Evolutionary conservation across 1,284 basidiomycete genomes (phyloP), one percentile per base, ranked within the genome.

Genomic region (Cutaneotrichosporon sp.): DNA sequence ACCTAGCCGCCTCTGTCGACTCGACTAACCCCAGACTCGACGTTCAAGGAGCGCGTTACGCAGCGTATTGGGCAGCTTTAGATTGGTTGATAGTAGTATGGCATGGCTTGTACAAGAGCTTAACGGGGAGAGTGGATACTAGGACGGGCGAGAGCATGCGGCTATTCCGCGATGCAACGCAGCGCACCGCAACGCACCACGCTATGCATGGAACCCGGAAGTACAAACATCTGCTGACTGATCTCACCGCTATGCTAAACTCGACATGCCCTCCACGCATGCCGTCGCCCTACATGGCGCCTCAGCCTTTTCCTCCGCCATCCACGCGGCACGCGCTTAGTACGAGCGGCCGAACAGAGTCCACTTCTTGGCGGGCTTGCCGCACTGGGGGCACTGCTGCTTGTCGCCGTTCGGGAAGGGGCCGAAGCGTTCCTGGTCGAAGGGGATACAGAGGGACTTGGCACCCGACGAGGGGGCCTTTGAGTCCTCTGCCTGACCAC

Each of bases 381-480:
- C 86, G 72, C 92, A 96, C 22, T 81, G 87, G 54, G 87, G 80
- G 75, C 91, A 96, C 71, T 88, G 90, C 75, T 87, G 82, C 51
- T 88, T 84, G 68, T 86, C 84, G 64, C 92, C 88, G 27, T 74
- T 67, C 20, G 71, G 70, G 68, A 74, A 74, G 34, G 81, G 76
- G 14, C 84, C 79, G 81, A 85, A 96, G 44, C 81, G 81, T 5
- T 79, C 80, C 76, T 98, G 94, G 70, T 97, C 90, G 71, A 94
- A 94, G 16, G 96, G 94, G 78, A 98, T 97, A 66, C 88, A 90
- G 11, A 99, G 84, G 6, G 90, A 92, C 76, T 99, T 99, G 58
- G 96, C 96, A 48, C 94, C 94, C 29, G 94, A 92, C n/a, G 90
- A 94, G 1, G 94, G 96, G 19, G 93, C 93, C 31, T 90, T 86